Evolutionary conservation across 208 protist genomes (phyloP), one percentile per base, ranked within the genome.

Genomic region (Leishmania guyanensis): DNA sequence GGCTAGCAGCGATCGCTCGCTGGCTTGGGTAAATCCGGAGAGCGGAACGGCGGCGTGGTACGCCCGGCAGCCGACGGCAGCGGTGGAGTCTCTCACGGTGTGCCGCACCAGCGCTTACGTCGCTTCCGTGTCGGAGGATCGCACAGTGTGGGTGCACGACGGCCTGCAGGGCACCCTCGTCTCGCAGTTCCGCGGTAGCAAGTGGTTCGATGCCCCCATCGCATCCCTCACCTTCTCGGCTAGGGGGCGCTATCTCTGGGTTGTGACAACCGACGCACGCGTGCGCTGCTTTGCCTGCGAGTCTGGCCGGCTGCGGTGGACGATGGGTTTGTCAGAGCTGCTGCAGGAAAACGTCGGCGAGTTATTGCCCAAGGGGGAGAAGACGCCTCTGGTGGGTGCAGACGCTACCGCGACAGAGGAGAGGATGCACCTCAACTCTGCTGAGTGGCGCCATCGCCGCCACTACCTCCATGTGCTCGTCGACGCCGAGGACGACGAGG

Each of bases 211-310:
- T 26, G 82, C 93, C 8, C 91, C 92, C 0, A 86, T 96, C 58
- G 78, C 80, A 20, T 85, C 83, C 33, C 70, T 95, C 2, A 73
- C 71, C 22, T 95, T 97, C 72, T 95, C 92, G 2, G 83, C 87
- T 1, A 87, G 92, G 16, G 94, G 94, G 0, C 88, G 93, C n/a
- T 96, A 92, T 74, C 84, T 93, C 56, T 86, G 91, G 74, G 90
- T 96, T 2, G 84, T 88, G 16, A 93, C 92, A 26, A 89, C 84
- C 69, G 91, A 96, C 79, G 82, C 90, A 12, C 86, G 85, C 4
- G 78, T 94, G 6, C 89, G 86, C 78, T 89, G 92, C 56, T 96
- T 92, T 79, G 88, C 85, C 69, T 92, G 92, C n/a, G 94, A 97
- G 78, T 91, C 85, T 36, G 85, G 88, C 58, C 20, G 51, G 22